These are phyloP conservation scores for Yamadazyma sp. DNA, from an alignment of 1,139 yeast genomes.

Conservation along the genomic window DNA sequence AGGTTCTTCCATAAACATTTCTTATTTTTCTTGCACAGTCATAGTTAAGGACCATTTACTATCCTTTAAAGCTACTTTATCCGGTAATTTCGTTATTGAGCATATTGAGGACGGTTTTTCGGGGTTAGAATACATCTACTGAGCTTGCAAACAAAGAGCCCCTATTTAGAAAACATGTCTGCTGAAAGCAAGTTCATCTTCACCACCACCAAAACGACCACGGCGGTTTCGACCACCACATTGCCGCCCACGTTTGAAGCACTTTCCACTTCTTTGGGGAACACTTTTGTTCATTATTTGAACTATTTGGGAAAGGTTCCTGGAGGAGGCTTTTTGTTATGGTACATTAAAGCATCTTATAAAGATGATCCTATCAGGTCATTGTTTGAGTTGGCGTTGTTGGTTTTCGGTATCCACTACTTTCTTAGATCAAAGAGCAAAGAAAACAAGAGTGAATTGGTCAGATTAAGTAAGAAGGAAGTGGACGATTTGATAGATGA, in stretches of 20 bases:
- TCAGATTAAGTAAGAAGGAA: constrained; percentile 63
- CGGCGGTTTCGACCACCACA: constrained; percentile 29
- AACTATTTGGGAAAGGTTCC: constrained; percentile 54
- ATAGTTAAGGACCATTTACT: too few species aligned
- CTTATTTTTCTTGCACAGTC: neutral
- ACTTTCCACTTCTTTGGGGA: constrained; percentile 33
- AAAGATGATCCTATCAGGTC: constrained; percentile 94
- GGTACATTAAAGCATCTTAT: constrained; percentile 85
- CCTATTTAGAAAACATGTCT: constrained; percentile 6
- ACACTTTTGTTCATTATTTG: constrained; percentile 36
- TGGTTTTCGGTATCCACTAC: constrained; percentile 83
- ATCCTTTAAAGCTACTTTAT: too few species aligned
- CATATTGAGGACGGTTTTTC: too few species aligned
- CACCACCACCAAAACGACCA: constrained; percentile 22
- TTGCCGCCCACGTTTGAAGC: constrained; percentile 43
- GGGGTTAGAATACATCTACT: too few species aligned
- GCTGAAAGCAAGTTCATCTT: constrained; percentile 16
- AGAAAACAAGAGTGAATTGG: constrained; percentile 71
- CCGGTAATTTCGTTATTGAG: too few species aligned
- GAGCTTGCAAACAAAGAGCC: neutral
- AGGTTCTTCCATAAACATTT: neutral
- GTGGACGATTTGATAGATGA: constrained; percentile 82
- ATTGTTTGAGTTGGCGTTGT: constrained; percentile 70
- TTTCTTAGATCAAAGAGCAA: constrained; percentile 81
- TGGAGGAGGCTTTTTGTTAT: constrained; percentile 73